phyloP scores from a whole-genome alignment of 2,329 filamentous ascomycete genomes.

The Botrytis galanthina region DNA sequence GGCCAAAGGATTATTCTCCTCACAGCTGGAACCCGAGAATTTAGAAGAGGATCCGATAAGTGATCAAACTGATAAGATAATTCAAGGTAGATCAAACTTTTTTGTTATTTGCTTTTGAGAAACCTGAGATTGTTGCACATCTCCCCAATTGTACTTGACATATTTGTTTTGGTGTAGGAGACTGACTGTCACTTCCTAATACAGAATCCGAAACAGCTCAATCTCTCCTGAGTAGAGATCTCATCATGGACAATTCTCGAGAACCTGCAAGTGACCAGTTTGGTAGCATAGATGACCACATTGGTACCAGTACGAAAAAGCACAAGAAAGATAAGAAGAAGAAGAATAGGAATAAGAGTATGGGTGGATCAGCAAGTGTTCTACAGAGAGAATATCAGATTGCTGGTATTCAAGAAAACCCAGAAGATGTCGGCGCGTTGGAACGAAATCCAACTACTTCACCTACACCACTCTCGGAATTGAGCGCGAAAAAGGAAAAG shows the following conservation, averaged over 20 bases:
- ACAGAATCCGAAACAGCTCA: not conserved
- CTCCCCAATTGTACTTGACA: not conserved
- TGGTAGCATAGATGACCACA: not conserved
- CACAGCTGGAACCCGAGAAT: not conserved
- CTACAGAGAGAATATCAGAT: constrained; percentile 6
- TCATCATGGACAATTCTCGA: not conserved
- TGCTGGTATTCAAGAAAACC: not conserved
- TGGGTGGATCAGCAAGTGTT: constrained; percentile 12
- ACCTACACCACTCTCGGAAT: not conserved
- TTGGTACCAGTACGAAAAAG: not conserved
- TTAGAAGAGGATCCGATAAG: not conserved
- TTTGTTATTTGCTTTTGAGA: not conserved
- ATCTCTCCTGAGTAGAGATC: not conserved
- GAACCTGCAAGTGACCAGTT: not conserved
- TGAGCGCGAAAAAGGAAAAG: constrained; percentile 2
- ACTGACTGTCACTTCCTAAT: not conserved
- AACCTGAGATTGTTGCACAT: not conserved
- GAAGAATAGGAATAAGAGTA: constrained; percentile 2
- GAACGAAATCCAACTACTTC: not conserved
- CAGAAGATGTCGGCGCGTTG: not conserved
- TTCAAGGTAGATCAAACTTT: constrained; percentile 12
- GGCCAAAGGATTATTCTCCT: constrained; percentile 12
- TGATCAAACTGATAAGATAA: constrained; percentile 8
- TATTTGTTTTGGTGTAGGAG: no score
- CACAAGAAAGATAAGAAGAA: constrained; percentile 11